Conservation (phyloP, 1,284 basidiomycete species). For the Boletus mariae region DNA sequence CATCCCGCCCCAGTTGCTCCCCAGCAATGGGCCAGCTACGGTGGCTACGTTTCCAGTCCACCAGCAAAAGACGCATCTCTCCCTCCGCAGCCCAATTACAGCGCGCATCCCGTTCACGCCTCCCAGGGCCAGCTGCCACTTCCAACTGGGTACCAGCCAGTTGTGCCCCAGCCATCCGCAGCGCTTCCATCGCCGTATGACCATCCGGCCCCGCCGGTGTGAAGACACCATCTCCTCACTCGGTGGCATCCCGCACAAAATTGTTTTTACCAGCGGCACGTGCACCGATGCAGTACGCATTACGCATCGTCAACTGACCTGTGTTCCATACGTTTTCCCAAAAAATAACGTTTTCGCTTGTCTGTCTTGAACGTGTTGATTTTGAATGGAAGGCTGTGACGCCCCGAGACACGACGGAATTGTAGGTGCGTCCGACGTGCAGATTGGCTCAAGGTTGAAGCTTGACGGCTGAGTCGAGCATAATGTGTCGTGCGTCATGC, state of each 20-base stretch:
- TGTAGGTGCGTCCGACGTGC: not conserved
- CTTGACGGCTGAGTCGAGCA: not conserved
- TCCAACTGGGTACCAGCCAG: conserved; percentile 10
- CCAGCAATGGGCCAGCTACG: conserved; percentile 2
- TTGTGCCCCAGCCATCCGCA: not conserved
- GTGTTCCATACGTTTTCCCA: not conserved
- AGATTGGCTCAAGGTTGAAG: not conserved
- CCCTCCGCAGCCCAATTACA: conserved; percentile 18
- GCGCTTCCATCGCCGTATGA: not conserved
- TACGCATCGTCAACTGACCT: not conserved
- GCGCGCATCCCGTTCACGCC: conserved; percentile 8
- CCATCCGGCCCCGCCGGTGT: not conserved
- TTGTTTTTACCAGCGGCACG: not conserved
- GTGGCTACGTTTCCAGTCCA: conserved; percentile 7
- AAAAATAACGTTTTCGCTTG: not conserved
- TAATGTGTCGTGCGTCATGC: not conserved
- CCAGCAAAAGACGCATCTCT: not conserved
- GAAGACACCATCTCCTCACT: not conserved
- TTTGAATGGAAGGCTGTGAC: not conserved
- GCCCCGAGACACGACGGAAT: not conserved
- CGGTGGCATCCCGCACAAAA: not conserved
- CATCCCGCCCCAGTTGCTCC: not conserved
- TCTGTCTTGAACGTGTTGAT: not conserved
- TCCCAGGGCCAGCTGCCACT: conserved; percentile 9
- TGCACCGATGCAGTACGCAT: not conserved